Evolutionary conservation across 2,329 filamentous ascomycete species (phyloP), one percentile per base, ranked within the genome.

Genomic region (Fusarium pseudonygamai): DNA sequence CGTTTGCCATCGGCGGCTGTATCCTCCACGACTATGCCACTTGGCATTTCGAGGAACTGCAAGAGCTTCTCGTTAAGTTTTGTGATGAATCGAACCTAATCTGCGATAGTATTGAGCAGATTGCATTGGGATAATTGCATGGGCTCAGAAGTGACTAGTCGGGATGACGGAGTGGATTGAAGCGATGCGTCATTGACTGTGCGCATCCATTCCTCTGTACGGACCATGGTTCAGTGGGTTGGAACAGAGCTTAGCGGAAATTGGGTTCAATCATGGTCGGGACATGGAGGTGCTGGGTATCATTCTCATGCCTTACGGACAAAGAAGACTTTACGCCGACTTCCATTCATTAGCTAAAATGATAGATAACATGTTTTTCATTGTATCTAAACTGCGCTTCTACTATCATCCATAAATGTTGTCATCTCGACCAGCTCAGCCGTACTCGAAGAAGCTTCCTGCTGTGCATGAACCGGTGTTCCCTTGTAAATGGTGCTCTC

Each of bases 351-450:
- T 20, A 11, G 22, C 6, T 3, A 36, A 36, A 2, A 12, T 36
- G 11, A 24, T 14, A 14, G 9, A 49, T n/a, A 9, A 8, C 11
- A 13, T 20, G 0, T 20, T 6, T 26, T 26, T 15, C 1, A 1
- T 53, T 12, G 3, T 8, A 22, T n/a, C 15, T 55, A 55, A 10
- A 55, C 50, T 55, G 10, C 24, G 32, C 45, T 50, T 13, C 37
- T 64, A 16, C 14, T 24, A 50, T 50, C 57, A 36, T 50, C 62
- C 20, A 60, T 36, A 9, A 62, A 64, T 2, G 37, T 62, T 7
- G 34, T 37, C 57, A 64, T 62, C 11, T 64, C 61, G 0, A 64
- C 61, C 13, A 64, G 26, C 22, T 64, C 61, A 30, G 58, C 61
- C 7, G 61, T 64, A 9, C 61, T 64, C 7, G 57, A 64, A 5